These are phyloP conservation scores for Sclerotinia trifoliorum DNA, from an alignment of 2,329 filamentous ascomycete genomes.

Conservation along the genomic window DNA sequence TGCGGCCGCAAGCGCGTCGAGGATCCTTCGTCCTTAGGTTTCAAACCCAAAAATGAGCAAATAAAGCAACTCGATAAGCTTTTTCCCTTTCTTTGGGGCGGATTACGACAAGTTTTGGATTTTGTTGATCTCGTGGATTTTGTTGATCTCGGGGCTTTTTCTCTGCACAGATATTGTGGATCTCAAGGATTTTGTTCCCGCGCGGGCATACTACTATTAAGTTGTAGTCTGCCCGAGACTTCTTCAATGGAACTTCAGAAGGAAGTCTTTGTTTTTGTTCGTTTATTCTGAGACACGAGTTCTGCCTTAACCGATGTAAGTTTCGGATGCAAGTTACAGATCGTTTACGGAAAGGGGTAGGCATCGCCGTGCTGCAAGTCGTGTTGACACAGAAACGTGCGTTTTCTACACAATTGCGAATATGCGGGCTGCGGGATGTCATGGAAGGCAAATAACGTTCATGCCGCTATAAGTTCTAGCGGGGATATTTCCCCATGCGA, in stretches of 20 bases:
- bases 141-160: constrained; percentile 14
- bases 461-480: neutral
- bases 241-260: neutral
- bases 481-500: constrained; percentile 19
- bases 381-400: neutral
- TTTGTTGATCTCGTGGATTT: constrained; percentile 8
- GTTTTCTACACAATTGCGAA: neutral
- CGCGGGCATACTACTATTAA: constrained; percentile 8
- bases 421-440: neutral
- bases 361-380: neutral
- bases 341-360: constrained; percentile 20
- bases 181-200: neutral
- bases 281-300: constrained; percentile 3
- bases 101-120: neutral
- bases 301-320: neutral
- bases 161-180: constrained; percentile 4
- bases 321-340: constrained; percentile 10
- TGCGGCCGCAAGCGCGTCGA: constrained; percentile 14
- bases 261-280: neutral
- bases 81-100: neutral
- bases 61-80: neutral
- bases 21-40: neutral
- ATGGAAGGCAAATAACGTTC: neutral
- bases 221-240: neutral
- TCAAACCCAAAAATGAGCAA: neutral